Conservation (phyloP, 2,329 filamentous ascomycete species). For the Keithomyces neogunnii region DNA sequence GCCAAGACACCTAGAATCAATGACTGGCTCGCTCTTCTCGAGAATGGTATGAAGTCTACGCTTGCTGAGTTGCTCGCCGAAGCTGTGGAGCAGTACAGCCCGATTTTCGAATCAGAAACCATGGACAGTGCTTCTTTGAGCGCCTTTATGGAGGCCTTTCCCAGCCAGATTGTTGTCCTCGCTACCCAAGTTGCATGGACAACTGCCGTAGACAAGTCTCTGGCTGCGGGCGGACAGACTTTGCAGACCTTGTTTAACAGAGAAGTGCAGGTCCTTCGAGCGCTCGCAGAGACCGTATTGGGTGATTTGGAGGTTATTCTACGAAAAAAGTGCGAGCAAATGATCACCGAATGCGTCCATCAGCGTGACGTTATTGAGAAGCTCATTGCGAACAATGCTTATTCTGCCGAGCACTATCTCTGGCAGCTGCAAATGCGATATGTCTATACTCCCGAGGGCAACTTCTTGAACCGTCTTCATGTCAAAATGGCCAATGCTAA, state of each 20-base stretch:
- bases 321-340: slow-evolving; percentile 94
- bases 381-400: slow-evolving; percentile 67
- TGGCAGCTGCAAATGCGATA: slow-evolving; percentile 99
- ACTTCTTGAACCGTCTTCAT: slow-evolving; percentile 71
- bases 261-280: slow-evolving; percentile 74
- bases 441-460: slow-evolving; percentile 74
- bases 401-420: slow-evolving; percentile 69
- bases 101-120: slow-evolving; percentile 62
- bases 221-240: slow-evolving; percentile 61
- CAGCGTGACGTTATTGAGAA: slow-evolving; percentile 91
- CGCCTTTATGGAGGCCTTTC: slow-evolving; percentile 75
- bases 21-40: slow-evolving; percentile 92
- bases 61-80: slow-evolving; percentile 85
- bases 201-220: slow-evolving; percentile 68
- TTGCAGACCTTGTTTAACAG: slow-evolving; percentile 68
- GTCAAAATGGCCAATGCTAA: slow-evolving; percentile 97
- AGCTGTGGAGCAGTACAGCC: slow-evolving; percentile 72
- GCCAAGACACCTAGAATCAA: slow-evolving; percentile 95
- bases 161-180: slow-evolving; percentile 91
- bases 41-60: slow-evolving; percentile 88
- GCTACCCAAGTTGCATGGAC: slow-evolving; percentile 95
- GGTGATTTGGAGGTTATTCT: slow-evolving; percentile 80
- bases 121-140: slow-evolving; percentile 65
- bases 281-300: slow-evolving; percentile 82
- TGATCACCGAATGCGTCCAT: slow-evolving; percentile 98